These are phyloP conservation scores for Gigaspora rosea DNA, from an alignment of 192 early-diverging fungal genomes.

Conservation along the genomic window DNA sequence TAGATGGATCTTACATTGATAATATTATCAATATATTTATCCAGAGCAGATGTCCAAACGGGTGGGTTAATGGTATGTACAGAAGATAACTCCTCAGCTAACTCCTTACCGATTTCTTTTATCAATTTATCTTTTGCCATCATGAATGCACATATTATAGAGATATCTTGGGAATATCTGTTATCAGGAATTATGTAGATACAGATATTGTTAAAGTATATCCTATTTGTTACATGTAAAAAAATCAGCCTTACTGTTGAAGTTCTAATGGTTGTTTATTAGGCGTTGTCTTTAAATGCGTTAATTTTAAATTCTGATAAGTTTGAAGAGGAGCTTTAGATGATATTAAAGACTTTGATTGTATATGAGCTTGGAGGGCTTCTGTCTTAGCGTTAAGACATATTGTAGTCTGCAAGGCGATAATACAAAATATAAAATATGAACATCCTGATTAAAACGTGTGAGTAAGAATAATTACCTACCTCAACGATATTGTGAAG, in stretches of 20 bases:
- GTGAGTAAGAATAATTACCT: neutral
- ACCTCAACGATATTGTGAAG: constrained; percentile 2
- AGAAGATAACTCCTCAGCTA: constrained; percentile 17
- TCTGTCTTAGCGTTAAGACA: constrained; percentile 12
- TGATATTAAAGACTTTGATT: neutral
- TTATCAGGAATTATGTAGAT: neutral
- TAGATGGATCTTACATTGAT: neutral
- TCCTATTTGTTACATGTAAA: neutral
- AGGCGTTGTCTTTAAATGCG: constrained; percentile 1
- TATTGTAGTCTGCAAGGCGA: neutral
- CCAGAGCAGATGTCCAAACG: constrained; percentile 1
- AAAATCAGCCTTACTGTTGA: constrained; percentile 1
- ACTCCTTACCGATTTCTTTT: constrained; percentile 25
- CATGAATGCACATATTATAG: constrained; percentile 2
- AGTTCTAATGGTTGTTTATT: constrained; percentile 7
- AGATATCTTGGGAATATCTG: constrained; percentile 11
- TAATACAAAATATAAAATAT: too few species aligned
- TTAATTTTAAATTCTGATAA: too few species aligned
- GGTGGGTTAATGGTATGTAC: constrained; percentile 9
- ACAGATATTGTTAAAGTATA: neutral
- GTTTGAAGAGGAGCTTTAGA: neutral
- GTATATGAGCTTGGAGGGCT: neutral
- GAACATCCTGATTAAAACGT: neutral
- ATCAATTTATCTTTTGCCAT: constrained; percentile 17
- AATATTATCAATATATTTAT: constrained; percentile 7